Conservation (phyloP, 2,329 filamentous ascomycete species). For the Trichoderma asperellum region DNA sequence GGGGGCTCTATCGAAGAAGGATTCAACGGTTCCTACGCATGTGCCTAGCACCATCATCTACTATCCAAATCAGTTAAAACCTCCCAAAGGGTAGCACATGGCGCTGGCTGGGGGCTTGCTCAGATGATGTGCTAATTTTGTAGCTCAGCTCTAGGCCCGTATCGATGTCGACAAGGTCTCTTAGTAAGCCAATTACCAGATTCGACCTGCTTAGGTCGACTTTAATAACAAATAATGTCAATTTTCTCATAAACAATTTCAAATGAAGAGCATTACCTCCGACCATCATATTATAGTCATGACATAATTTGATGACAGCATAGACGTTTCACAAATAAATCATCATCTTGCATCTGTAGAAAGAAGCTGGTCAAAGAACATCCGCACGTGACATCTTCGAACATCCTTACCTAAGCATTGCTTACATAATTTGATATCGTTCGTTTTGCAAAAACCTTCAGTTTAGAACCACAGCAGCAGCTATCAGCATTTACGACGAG, state of each 20-base stretch:
- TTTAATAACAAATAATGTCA: not conserved
- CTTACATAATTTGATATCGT: constrained; percentile 2
- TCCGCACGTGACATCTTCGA: not conserved
- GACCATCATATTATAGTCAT: not conserved
- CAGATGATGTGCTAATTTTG: constrained; percentile 1
- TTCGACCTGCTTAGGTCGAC: not conserved
- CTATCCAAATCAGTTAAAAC: not conserved
- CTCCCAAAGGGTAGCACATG: not conserved
- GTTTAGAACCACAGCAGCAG: not conserved
- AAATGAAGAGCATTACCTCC: not conserved
- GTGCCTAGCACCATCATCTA: not conserved
- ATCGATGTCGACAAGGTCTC: not conserved
- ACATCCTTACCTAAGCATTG: not conserved
- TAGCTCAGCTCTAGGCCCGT: not conserved
- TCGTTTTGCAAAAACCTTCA: not conserved
- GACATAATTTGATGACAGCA: not conserved
- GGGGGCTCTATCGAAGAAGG: not conserved
- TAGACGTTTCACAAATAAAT: not conserved
- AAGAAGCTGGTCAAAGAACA: not conserved
- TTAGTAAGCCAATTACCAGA: not conserved
- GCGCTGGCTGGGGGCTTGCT: not conserved
- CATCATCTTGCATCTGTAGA: not conserved
- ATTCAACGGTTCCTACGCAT: not conserved
- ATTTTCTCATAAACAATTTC: not conserved
- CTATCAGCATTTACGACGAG: not conserved